Evolutionary conservation across 192 early-diverging fungal genomes (phyloP), one percentile per base, ranked within the genome.

Genomic region (Entomortierella chlamydospora): DNA sequence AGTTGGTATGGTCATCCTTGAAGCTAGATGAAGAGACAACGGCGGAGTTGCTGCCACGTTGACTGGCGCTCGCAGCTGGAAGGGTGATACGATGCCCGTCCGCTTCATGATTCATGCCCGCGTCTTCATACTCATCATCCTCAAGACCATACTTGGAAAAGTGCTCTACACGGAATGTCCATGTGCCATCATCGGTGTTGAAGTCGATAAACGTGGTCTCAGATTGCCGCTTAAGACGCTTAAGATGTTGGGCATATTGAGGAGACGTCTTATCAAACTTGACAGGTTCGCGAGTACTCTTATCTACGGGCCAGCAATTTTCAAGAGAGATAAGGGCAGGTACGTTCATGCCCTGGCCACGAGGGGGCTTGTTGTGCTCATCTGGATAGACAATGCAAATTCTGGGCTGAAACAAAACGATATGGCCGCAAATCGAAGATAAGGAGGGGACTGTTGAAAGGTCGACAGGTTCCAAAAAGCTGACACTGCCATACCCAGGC

Each of bases 161-260:
- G 69, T 96, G 92, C 63, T 95, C 86, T 10, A 99, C 98, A 18
- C 86, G 73, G 83, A 99, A 99, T n/a, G 83, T 90, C 98, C 98
- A 99, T 0, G 86, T 87, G 23, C 97, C 96, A 18, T 90, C 89
- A 12, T 85, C 74, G 47, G 87, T 68, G 42, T 88, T 81, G 77
- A 89, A 99, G 41, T 88, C 90, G 22, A 95, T 73, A 81, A 97
- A 96, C 50, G 88, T 83, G 1, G 95, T 97, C 39, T 93, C 92
- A 23, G 86, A 73, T n/a, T 94, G 89, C 3, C 71, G 78, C 59
- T 88, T 88, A 20, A 99, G 82, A 15, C 91, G 90, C 43, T 87
- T 84, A 57, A 93, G 78, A 60, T 94, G 93, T 51, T 85, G 84
- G 57, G 89, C 85, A 63, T 91, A 87, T 17, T 87, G 83, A 43